Conservation (phyloP, 495 filamentous ascomycete genomes). For the Penicillium turbatum region DNA sequence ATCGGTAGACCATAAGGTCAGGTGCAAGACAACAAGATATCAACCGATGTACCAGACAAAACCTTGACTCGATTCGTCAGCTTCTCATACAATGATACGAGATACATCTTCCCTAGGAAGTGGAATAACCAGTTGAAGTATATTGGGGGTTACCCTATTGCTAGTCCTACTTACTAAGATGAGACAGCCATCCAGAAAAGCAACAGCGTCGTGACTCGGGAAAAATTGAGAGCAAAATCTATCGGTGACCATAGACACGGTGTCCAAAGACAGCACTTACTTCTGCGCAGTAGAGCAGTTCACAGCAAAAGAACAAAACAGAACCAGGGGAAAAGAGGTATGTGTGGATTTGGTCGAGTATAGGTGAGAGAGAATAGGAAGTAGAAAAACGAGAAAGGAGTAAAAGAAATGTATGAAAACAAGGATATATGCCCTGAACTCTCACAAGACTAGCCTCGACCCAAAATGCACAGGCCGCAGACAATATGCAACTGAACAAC, state of each 20-base stretch:
- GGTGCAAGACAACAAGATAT: too few species aligned
- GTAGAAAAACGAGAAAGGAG: constrained; percentile 2
- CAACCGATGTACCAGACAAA: too few species aligned
- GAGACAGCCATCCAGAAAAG: not conserved
- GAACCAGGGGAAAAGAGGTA: not conserved
- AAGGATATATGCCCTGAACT: constrained; percentile 25
- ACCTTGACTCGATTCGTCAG: too few species aligned
- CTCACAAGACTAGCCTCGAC: constrained; percentile 21
- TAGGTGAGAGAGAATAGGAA: constrained; percentile 10
- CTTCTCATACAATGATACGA: too few species aligned
- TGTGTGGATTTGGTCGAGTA: constrained; percentile 19
- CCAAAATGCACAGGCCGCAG: constrained; percentile 25
- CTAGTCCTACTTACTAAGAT: not conserved
- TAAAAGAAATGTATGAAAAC: constrained; percentile 18
- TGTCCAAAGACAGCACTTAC: not conserved
- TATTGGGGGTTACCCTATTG: constrained; percentile 3
- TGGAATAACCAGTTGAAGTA: too few species aligned
- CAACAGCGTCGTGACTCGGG: not conserved
- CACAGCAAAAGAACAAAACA: not conserved
- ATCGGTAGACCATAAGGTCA: too few species aligned
- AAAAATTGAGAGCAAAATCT: constrained; percentile 13
- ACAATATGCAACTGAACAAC: constrained; percentile 26
- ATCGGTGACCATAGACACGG: constrained; percentile 18
- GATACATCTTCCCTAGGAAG: too few species aligned
- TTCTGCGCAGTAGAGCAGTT: not conserved